phyloP scores from a whole-genome alignment of 306 rosid species.

The Inga oerstediana region DNA sequence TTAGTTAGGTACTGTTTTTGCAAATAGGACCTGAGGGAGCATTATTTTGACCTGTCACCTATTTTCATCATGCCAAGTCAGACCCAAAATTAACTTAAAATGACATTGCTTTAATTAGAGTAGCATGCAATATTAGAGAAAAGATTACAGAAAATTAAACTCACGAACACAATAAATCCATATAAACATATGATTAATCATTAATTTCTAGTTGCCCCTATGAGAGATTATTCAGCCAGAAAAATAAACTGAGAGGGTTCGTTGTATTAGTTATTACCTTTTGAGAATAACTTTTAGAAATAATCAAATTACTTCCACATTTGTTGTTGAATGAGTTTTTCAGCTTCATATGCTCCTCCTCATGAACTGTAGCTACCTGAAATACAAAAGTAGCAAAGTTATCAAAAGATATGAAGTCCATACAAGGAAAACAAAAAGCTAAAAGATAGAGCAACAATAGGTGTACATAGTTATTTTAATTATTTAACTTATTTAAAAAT shows the following conservation, averaged over 20 bases:
- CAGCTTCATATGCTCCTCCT: conserved; percentile 60
- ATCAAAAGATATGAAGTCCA: neutral
- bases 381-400: neutral
- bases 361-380: conserved; percentile 52
- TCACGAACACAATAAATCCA: neutral
- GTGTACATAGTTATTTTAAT: too few relatives aligned
- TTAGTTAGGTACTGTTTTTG: too few relatives aligned
- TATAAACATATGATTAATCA: neutral
- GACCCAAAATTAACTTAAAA: neutral
- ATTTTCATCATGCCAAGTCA: neutral
- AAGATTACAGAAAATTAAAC: neutral
- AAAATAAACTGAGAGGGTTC: neutral
- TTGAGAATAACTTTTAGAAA: conserved; percentile 44
- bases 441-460: neutral
- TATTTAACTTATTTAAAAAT: too few relatives aligned
- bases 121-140: neutral
- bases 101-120: neutral
- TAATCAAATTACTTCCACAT: conserved; percentile 36
- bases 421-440: neutral
- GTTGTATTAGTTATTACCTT: conserved; percentile 43
- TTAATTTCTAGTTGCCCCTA: neutral
- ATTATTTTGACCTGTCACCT: neutral
- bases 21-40: neutral
- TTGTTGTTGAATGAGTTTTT: conserved; percentile 33
- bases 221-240: too few relatives aligned